Evolutionary conservation across 169 alveolate species (phyloP), one percentile per base, ranked within the genome.

Genomic region (Theileria equi): DNA sequence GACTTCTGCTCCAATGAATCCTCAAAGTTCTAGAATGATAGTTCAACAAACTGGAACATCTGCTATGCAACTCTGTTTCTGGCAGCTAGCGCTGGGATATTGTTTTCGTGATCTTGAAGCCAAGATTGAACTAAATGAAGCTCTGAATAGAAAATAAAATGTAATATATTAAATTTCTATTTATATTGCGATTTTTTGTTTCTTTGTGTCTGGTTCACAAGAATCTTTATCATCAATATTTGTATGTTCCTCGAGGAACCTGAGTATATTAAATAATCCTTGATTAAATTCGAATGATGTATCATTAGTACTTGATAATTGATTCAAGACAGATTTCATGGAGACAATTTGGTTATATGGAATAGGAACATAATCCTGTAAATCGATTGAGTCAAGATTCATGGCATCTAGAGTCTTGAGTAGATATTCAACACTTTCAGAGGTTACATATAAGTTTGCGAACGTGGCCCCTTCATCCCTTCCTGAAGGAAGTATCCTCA

Each of bases 51-150:
- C 89, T 0, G 89, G 90, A n/a, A 23, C 90, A 49, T 57, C 72
- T 40, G 44, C 79, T 21, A 71, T 60, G 34, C 92, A 88, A 59
- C 72, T 88, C 50, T 88, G 93, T 49, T 71, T 88, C 71, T 88
- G 93, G 93, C 92, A 88, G 52, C 73, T 88, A 44, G 92, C 92
- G 43, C 68, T 87, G 43, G 93, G 93, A 21, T 88, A 88, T 70
- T 82, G 89, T 47, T 54, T 88, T 10, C 25, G 93, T 49, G 89
- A 88, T 32, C 81, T 70, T 67, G 93, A 88, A 64, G 88, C 88
- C 17, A 70, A 82, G 7, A 35, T 74, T 19, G 84, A 74, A 28
- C 57, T 74, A 34, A 53, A 55, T 16, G 54, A 48, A 21, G 64
- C 84, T 26, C 71, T 74, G 11, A 65, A 74, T 32, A 49, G 66